A percentile compares a stretch with the other conserved stretches of the same genome.
Evolutionary conservation across 148 eudicot species (phyloP).

Genomic region (Arctostaphylos glauca): DNA sequence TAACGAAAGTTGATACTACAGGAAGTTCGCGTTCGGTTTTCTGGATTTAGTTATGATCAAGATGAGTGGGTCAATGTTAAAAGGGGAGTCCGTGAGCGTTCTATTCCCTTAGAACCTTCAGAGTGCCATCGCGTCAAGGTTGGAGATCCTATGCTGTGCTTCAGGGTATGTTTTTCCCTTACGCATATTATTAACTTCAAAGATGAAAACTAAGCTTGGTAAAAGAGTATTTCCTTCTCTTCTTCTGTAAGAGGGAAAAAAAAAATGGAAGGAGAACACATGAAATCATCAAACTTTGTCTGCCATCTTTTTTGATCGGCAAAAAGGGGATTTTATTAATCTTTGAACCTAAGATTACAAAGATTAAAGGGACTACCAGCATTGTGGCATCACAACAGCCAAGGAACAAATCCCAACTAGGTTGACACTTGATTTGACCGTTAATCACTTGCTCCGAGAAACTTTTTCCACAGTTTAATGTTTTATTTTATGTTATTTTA

Average conservation of each 20-base stretch:
- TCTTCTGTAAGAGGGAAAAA: neutral
- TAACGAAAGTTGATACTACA: conserved; percentile 26
- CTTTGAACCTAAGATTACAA: too few species aligned
- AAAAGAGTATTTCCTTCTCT: neutral
- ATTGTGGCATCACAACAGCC: too few species aligned
- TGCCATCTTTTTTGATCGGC: too few species aligned
- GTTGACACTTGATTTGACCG: too few species aligned
- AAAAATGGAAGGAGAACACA: too few species aligned
- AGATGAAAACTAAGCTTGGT: neutral
- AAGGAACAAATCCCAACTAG: too few species aligned
- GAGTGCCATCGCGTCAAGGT: conserved; percentile 80
- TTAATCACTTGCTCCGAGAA: too few species aligned
- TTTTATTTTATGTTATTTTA: neutral
- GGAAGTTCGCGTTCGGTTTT: conserved; percentile 88
- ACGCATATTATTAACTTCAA: too few species aligned
- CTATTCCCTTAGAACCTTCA: conserved; percentile 81
- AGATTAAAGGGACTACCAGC: too few species aligned
- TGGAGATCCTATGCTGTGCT: conserved; percentile 85
- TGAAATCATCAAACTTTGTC: too few species aligned
- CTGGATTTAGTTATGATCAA: conserved; percentile 61
- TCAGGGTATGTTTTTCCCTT: conserved; percentile 44
- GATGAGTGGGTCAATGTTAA: conserved; percentile 91
- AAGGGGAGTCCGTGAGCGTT: conserved; percentile 72
- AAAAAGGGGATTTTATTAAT: too few species aligned
- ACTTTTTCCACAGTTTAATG: too few species aligned